Conservation (phyloP, 306 rosid species). For the Vicia sativa region DNA sequence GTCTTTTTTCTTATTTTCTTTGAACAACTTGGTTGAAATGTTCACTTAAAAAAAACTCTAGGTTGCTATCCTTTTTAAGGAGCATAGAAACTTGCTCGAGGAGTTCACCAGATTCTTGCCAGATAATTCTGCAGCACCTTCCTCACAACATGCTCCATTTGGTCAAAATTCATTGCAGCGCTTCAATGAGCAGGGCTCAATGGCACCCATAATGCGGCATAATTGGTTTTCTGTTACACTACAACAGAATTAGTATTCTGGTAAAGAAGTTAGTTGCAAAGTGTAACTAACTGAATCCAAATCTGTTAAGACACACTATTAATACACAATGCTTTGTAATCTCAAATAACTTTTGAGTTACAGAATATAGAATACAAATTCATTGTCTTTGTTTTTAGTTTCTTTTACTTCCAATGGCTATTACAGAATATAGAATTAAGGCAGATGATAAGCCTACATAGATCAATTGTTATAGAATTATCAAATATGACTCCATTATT, state of each 20-base stretch:
- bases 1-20: background rate
- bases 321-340: background rate
- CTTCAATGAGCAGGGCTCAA: slow-evolving; percentile 65
- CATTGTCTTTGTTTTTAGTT: slow-evolving; percentile 6
- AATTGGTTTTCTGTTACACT: background rate
- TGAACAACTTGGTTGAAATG: slow-evolving; percentile 1
- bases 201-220: slow-evolving; percentile 59
- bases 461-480: slow-evolving; percentile 19
- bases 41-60: slow-evolving; percentile 34
- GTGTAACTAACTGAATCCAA: background rate
- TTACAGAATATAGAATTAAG: background rate
- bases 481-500: slow-evolving; percentile 10
- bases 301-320: background rate
- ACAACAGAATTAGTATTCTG: background rate
- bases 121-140: slow-evolving; percentile 71
- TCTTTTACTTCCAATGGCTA: background rate
- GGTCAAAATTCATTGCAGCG: slow-evolving; percentile 66
- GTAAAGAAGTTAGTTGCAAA: background rate
- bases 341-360: background rate
- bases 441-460: background rate
- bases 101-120: slow-evolving; percentile 96
- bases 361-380: background rate
- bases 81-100: slow-evolving; percentile 78
- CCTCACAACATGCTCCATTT: slow-evolving; percentile 59
- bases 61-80: slow-evolving; percentile 82